Evolutionary conservation across 2,329 filamentous ascomycete species (phyloP).

Genomic region (Arthroderma sp.): DNA sequence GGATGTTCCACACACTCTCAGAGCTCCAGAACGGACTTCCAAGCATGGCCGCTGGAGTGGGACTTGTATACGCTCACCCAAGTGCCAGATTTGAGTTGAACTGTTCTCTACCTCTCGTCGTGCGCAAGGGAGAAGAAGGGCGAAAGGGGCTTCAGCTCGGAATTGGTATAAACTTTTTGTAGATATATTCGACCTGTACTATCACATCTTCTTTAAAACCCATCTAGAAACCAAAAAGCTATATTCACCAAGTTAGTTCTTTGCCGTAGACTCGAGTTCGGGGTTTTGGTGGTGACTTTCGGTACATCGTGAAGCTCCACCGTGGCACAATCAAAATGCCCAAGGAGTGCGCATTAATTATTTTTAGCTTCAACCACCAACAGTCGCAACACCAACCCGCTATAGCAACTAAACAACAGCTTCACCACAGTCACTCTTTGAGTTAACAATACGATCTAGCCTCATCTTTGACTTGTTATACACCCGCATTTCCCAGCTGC

Average conservation of each 20-base stretch:
- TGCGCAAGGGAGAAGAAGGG: conserved; percentile 70
- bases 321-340: no score
- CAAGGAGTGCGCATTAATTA: no score
- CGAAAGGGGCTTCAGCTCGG: conserved; percentile 89
- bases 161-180: conserved; percentile 94
- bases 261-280: background rate
- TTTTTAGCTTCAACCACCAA: no score
- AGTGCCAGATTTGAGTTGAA: conserved; percentile 91
- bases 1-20: conserved; percentile 45
- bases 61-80: conserved; percentile 87
- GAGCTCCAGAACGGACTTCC: conserved; percentile 65
- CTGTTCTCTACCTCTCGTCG: conserved; percentile 73
- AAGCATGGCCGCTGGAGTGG: conserved; percentile 74
- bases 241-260: background rate
- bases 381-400: no score
- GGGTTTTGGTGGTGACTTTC: no score
- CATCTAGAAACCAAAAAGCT: background rate
- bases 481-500: background rate
- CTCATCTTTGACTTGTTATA: no score
- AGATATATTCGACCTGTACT: conserved; percentile 19
- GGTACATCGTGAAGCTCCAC: no score
- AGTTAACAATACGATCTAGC: no score
- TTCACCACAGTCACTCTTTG: no score
- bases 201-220: background rate
- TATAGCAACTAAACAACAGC: no score